Percentiles rank a stretch among this genome's conserved stretches.
Evolutionary conservation across 441 rosid genomes (phyloP).

Genomic region (Melastoma candidum): DNA sequence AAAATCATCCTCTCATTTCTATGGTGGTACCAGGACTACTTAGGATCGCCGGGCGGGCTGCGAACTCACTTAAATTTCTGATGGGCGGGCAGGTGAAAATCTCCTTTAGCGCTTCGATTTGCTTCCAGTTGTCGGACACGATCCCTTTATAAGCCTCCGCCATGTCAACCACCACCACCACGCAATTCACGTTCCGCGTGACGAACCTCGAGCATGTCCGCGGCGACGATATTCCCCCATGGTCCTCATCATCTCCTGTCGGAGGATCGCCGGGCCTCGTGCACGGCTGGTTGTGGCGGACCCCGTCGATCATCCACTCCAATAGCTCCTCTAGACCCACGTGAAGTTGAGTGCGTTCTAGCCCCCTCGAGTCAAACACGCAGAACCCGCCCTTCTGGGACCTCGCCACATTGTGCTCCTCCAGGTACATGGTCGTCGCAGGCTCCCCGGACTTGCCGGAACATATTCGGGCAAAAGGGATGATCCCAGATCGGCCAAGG

Average conservation of each 20-base stretch:
- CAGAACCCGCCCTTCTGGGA: slow-evolving; percentile 44
- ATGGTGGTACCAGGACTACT: too few species aligned
- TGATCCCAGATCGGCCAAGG: slow-evolving; percentile 42
- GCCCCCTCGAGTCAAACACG: slow-evolving; percentile 43
- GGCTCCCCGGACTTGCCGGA: neutral
- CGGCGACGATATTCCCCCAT: slow-evolving; percentile 7
- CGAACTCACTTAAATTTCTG: slow-evolving; percentile 40
- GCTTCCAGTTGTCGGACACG: slow-evolving; percentile 32
- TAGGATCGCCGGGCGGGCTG: neutral
- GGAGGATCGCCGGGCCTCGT: slow-evolving; percentile 25
- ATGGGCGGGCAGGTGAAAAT: slow-evolving; percentile 34
- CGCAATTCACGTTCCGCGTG: slow-evolving; percentile 37
- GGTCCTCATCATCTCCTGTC: slow-evolving; percentile 9
- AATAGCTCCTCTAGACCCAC: slow-evolving; percentile 39
- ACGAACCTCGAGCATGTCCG: slow-evolving; percentile 30
- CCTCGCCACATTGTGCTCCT: slow-evolving; percentile 50
- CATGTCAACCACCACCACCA: slow-evolving; percentile 36
- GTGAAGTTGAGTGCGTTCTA: slow-evolving; percentile 13
- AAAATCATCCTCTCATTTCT: too few species aligned
- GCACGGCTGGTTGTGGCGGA: slow-evolving; percentile 48
- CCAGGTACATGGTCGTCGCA: slow-evolving; percentile 30
- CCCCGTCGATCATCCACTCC: slow-evolving; percentile 41
- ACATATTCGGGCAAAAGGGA: slow-evolving; percentile 42
- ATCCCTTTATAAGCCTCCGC: slow-evolving; percentile 33
- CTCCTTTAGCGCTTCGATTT: slow-evolving; percentile 33